Evolutionary conservation across 2,329 filamentous ascomycete genomes (phyloP).

Genomic region (Fusarium chuoi): DNA sequence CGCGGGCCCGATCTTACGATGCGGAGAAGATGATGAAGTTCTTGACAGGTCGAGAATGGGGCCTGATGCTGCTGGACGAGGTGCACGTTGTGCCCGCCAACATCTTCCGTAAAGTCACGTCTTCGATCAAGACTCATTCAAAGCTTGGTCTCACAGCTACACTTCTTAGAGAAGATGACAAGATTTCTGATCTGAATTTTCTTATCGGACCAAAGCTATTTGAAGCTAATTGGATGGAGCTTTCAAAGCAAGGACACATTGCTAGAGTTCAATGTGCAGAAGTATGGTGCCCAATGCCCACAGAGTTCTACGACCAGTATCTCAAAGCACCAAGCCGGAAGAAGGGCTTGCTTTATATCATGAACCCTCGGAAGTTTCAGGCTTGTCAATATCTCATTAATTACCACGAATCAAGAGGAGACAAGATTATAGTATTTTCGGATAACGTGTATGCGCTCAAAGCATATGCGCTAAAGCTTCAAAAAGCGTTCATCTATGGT

Average conservation of each 20-base stretch:
- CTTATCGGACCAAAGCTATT: constrained; percentile 97
- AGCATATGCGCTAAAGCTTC: constrained; percentile 83
- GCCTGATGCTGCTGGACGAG: constrained; percentile 95
- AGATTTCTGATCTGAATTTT: constrained; percentile 97
- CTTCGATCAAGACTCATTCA: constrained; percentile 91
- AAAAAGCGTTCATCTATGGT: constrained; percentile 91
- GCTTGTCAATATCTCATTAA: constrained; percentile 98
- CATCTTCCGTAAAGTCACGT: constrained; percentile 95
- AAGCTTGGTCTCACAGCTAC: constrained; percentile 96
- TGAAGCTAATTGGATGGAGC: constrained; percentile 99
- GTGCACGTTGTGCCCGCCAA: constrained; percentile 97
- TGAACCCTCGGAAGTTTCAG: constrained; percentile 98
- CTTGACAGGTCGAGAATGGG: constrained; percentile 90
- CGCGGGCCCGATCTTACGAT: constrained; percentile 86
- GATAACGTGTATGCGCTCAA: constrained; percentile 96
- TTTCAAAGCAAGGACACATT: constrained; percentile 96
- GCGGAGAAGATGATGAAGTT: constrained; percentile 98
- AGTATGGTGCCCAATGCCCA: constrained; percentile 99
- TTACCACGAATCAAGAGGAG: constrained; percentile 92
- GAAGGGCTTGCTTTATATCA: constrained; percentile 78
- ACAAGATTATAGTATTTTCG: constrained; percentile 98
- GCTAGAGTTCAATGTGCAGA: constrained; percentile 97
- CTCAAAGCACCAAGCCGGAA: constrained; percentile 70
- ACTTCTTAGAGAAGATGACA: constrained; percentile 94
- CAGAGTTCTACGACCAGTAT: constrained; percentile 97